These are phyloP conservation scores for Nitzschia sp. DNA, from an alignment of 108 stramenopile genomes.

Conservation along the genomic window DNA sequence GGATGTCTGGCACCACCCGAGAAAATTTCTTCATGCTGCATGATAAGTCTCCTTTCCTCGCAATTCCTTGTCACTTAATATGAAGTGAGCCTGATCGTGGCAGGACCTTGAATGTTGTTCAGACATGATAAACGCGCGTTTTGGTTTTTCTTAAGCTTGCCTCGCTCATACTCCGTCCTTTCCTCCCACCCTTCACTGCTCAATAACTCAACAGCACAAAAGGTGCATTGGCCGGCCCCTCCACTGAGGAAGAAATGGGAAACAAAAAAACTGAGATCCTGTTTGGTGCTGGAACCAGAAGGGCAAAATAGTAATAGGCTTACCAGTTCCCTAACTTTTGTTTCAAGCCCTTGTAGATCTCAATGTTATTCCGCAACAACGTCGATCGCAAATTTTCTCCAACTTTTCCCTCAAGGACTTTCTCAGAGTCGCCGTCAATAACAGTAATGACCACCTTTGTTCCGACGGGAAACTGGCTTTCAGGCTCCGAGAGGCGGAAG, in stretches of 20 bases:
- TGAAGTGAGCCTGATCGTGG: conserved; percentile 56
- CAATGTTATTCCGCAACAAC: conserved; percentile 67
- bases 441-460: conserved; percentile 63
- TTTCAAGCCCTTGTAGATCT: conserved; percentile 80
- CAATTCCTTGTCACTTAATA: too few relatives aligned
- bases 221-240: conserved; percentile 75
- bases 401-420: conserved; percentile 59
- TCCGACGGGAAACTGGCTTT: conserved; percentile 51
- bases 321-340: conserved; percentile 80
- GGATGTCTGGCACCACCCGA: too few relatives aligned
- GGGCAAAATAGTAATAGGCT: conserved; percentile 28
- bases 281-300: too few relatives aligned
- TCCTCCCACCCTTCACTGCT: conserved; percentile 66
- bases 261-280: background rate
- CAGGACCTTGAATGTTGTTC: conserved; percentile 84
- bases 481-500: background rate
- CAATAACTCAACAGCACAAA: conserved; percentile 73
- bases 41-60: too few relatives aligned
- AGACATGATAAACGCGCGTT: conserved; percentile 64
- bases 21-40: too few relatives aligned
- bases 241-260: conserved; percentile 43
- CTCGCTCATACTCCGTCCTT: conserved; percentile 71
- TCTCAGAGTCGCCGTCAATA: conserved; percentile 50
- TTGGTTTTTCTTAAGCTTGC: conserved; percentile 54
- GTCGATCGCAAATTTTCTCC: conserved; percentile 80